A percentile compares a stretch with the other conserved stretches of the same genome.
phyloP scores from a whole-genome alignment of 2,329 filamentous ascomycete genomes.

The Epichloe sibirici region DNA sequence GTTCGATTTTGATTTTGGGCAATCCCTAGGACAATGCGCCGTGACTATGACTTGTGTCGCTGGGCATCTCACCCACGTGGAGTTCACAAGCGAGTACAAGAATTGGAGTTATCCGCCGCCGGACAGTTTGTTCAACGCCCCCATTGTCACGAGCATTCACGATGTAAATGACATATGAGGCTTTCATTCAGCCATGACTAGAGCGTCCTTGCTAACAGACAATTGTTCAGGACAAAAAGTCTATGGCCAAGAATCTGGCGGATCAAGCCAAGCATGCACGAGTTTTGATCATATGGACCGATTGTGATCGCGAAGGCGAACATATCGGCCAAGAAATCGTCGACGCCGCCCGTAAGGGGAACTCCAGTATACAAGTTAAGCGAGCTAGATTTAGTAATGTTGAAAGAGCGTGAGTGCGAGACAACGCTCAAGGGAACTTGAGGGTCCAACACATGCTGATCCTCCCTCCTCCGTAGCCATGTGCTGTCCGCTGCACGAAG shows the following conservation, averaged over 20 bases:
- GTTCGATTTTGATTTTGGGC: constrained; percentile 80
- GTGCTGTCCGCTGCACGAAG: constrained; percentile 71
- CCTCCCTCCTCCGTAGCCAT: constrained; percentile 46
- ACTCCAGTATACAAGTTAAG: constrained; percentile 63
- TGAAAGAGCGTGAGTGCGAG: constrained; percentile 58
- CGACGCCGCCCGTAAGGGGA: constrained; percentile 63
- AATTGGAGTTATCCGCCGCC: constrained; percentile 76
- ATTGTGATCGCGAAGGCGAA: constrained; percentile 95
- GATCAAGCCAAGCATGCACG: constrained; percentile 60
- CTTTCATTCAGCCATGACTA: neutral
- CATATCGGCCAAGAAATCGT: constrained; percentile 90
- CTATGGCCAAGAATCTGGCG: constrained; percentile 76
- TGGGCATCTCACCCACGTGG: constrained; percentile 72
- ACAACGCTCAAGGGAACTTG: too few relatives aligned
- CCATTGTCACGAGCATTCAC: constrained; percentile 55
- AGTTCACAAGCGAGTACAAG: constrained; percentile 63
- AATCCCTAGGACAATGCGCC: constrained; percentile 64
- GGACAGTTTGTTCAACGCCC: constrained; percentile 67
- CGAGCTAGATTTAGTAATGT: constrained; percentile 93
- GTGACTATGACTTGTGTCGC: constrained; percentile 92
- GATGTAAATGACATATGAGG: constrained; percentile 34
- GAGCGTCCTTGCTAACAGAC: neutral
- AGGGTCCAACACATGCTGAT: constrained; percentile 5
- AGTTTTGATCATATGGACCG: constrained; percentile 91
- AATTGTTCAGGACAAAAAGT: constrained; percentile 53